A percentile compares a stretch with the other conserved stretches of the same genome.
These are phyloP conservation scores for Hydnomerulius pinastri DNA, from an alignment of 768 basidiomycete species.

Conservation along the genomic window DNA sequence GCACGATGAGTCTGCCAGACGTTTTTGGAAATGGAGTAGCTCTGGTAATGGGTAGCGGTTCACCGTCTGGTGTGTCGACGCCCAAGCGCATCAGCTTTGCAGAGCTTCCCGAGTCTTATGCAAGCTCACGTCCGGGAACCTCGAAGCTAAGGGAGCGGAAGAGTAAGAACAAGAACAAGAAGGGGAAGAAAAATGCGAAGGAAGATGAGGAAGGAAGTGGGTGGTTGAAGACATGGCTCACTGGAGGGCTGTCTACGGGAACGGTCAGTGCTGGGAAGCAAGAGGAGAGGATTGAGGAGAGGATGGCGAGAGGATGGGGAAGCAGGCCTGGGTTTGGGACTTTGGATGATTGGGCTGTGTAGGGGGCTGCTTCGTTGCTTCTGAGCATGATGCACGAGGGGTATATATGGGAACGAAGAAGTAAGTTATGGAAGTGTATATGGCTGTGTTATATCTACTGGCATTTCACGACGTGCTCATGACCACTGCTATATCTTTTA, in stretches of 20 bases:
- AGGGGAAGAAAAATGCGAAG: conserved; percentile 32
- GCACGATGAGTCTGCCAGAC: conserved; percentile 23
- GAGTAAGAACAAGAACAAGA: conserved; percentile 34
- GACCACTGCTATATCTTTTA: neutral
- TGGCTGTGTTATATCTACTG: conserved; percentile 2
- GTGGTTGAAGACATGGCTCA: conserved; percentile 26
- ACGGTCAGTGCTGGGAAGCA: conserved; percentile 24
- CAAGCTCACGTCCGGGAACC: conserved; percentile 35
- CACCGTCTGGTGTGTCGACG: conserved; percentile 55
- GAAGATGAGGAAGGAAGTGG: conserved; percentile 22
- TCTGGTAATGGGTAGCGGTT: conserved; percentile 36
- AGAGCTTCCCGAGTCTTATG: conserved; percentile 68
- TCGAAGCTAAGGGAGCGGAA: conserved; percentile 37
- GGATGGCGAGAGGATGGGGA: conserved; percentile 52
- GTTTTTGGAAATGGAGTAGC: conserved; percentile 32
- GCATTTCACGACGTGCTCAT: neutral
- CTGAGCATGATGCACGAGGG: neutral
- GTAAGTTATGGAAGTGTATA: conserved; percentile 15
- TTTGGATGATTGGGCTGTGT: conserved; percentile 62
- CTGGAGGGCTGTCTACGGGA: conserved; percentile 25
- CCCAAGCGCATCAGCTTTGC: conserved; percentile 83
- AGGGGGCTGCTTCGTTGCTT: conserved; percentile 1
- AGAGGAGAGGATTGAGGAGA: conserved; percentile 55
- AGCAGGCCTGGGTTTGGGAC: conserved; percentile 40
- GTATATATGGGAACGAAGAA: neutral